phyloP scores from a whole-genome alignment of 2,329 filamentous ascomycete genomes.

The Colletotrichum brevisporum region DNA sequence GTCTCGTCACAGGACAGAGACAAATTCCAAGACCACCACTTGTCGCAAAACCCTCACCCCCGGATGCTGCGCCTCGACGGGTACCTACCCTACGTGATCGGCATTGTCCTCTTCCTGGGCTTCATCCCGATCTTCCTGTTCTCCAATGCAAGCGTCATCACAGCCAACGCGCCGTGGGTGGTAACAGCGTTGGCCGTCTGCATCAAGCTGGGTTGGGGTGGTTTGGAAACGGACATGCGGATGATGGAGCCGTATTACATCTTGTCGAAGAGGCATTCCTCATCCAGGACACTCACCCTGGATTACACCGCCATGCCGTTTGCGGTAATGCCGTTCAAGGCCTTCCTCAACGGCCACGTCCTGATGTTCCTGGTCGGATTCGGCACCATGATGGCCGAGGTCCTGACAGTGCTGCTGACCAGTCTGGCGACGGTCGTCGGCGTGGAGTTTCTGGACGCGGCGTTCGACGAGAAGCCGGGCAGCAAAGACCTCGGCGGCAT shows the following conservation, averaged over 20 bases:
- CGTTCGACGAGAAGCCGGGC: slow-evolving; percentile 37
- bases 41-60: slow-evolving; percentile 75
- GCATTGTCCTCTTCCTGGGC: slow-evolving; percentile 68
- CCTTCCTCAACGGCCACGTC: slow-evolving; percentile 74
- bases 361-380: slow-evolving; percentile 78
- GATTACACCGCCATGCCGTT: slow-evolving; percentile 83
- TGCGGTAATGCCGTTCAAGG: slow-evolving; percentile 73
- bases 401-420: slow-evolving; percentile 78
- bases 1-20: slow-evolving; percentile 58
- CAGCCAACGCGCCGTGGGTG: slow-evolving; percentile 75
- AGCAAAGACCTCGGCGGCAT: slow-evolving; percentile 47
- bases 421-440: slow-evolving; percentile 77
- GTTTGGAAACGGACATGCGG: slow-evolving; percentile 77
- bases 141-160: slow-evolving; percentile 65
- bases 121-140: slow-evolving; percentile 76
- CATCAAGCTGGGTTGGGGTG: slow-evolving; percentile 78
- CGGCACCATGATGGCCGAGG: slow-evolving; percentile 80
- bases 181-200: slow-evolving; percentile 75
- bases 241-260: slow-evolving; percentile 84
- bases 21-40: slow-evolving; percentile 63
- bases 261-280: slow-evolving; percentile 75
- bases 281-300: slow-evolving; percentile 75
- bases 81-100: slow-evolving; percentile 72
- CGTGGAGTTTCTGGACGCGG: slow-evolving; percentile 66
- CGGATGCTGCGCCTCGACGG: slow-evolving; percentile 75